Percentiles rank a stretch among this genome's conserved stretches.
Conservation (phyloP, 106 monocot species). For the Dendrobium catenatum region DNA sequence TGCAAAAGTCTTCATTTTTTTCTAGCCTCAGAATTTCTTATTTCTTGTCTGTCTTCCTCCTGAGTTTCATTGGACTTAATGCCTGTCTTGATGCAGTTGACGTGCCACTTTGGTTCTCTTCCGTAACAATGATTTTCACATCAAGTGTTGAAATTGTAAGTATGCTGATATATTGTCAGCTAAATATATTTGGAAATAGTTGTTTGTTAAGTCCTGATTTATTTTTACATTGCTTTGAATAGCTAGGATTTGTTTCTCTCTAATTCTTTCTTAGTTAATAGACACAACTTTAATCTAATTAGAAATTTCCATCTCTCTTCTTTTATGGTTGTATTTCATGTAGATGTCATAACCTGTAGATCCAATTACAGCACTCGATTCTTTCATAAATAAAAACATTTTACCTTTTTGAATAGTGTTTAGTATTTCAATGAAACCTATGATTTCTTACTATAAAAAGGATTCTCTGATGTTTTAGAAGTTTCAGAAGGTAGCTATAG, state of each 20-base stretch:
- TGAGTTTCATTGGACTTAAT: background rate
- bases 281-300: background rate
- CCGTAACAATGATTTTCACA: slow-evolving; percentile 24
- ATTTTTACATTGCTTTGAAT: background rate
- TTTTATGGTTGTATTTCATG: background rate
- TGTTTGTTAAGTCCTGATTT: background rate
- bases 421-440: no score
- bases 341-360: background rate
- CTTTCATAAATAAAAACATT: background rate
- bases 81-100: slow-evolving; percentile 47
- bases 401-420: no score
- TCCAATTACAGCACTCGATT: background rate
- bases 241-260: background rate
- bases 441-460: no score
- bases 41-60: background rate
- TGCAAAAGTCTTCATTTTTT: background rate
- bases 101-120: slow-evolving; percentile 52
- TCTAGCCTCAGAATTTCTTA: background rate
- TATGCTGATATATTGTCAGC: slow-evolving; percentile 2
- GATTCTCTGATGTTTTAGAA: no score
- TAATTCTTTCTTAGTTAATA: background rate
- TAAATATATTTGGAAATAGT: background rate
- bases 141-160: slow-evolving; percentile 49
- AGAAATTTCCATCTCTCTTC: background rate
- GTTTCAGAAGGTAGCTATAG: no score